Evolutionary conservation across 768 basidiomycete genomes (phyloP), one percentile per base, ranked within the genome.

Genomic region (Trametes cinnabarina): DNA sequence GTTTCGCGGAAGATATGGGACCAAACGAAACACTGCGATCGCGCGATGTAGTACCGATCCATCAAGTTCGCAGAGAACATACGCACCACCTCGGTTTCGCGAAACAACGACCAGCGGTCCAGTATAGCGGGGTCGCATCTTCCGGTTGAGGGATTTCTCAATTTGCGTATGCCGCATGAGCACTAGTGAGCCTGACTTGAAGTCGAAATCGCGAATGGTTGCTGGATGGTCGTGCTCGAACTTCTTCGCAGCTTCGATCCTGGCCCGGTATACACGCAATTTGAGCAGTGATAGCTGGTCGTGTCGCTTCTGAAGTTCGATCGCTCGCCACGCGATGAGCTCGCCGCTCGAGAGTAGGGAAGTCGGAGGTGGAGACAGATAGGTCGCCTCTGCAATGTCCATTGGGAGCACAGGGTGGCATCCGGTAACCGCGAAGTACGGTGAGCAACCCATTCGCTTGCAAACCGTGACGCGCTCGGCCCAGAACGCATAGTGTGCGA

Each of bases 401-500:
- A 67, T 48, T 0, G 66, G 66, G 15, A 66, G 37, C 4, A 68
- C 23, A 0, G 62, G 67, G 19, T 66, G 54, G 25, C 55, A 47
- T 19, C 67, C 62, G n/a, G 52, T 60, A 0, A 52, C 59, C 20
- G 56, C 58, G 49, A 59, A 64, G 47, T 60, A 66, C 1, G 74
- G 75, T 0, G 71, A 74, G 28, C 66, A 72, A 0, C 75, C 74
- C 19, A 70, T 68, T 0, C 64, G 47, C 11, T 65, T 58, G 0
- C 68, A 56, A 0, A 66, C 56, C 0, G 76, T 76, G 1, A 77
- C 63, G 0, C 69, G 54, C 8, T 80, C 74, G 0, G 77, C 68
- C 75, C 75, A 77, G 22, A 79, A 68, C 0, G 72, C 61, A 0
- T 59, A 63, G 4, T 66, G 58, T 1, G 55, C 64, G 0, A 71